Evolutionary conservation across 1,139 yeast genomes (phyloP), one percentile per base, ranked within the genome.

Genomic region (Geotrichum carabidarum): DNA sequence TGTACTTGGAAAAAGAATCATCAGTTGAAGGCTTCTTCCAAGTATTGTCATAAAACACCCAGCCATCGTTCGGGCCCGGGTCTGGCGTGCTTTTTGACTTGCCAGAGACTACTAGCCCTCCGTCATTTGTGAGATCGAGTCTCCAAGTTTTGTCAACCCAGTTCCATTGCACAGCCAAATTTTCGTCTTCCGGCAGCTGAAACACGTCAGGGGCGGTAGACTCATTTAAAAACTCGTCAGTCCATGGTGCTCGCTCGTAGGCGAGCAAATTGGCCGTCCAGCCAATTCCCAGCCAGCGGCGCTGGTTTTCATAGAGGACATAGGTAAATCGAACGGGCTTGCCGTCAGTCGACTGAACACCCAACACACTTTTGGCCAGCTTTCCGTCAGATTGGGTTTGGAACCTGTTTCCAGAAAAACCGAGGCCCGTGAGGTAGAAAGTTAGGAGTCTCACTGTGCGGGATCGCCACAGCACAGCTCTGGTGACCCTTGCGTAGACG

Each of bases 201-300:
- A 91, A 93, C 27, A 78, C 71, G 6, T 85, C 93, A 27, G 91
- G 84, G 5, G 91, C 77, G 3, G 86, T 82, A 1, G 91, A 80
- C 66, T 90, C 96, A 68, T 91, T 91, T 58, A 90, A 75, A 65
- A 90, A 90, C 69, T 91, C 97, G 69, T 93, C 99, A 0, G 98
- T 91, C 97, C 97, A 93, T 1, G 97, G 86, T 0, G 96, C 83
- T 65, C 99, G 79, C 70, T 93, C 99, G 68, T 93, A 93, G 37
- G 95, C 85, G 59, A 93, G 76, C 67, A 93, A 76, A 66, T 90
- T 90, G 8, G 94, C 77, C 0, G 99, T 91, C 99, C 99, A 93
- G 11, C 99, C 99, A 64, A 93, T 88, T 9, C 98, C 99, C 47
- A 93, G 76, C 99, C 99, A 93, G 64, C 95, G 83, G 66, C 99